Evolutionary conservation across 2,329 filamentous ascomycete species (phyloP).

Genomic region (Microcera coccophila): DNA sequence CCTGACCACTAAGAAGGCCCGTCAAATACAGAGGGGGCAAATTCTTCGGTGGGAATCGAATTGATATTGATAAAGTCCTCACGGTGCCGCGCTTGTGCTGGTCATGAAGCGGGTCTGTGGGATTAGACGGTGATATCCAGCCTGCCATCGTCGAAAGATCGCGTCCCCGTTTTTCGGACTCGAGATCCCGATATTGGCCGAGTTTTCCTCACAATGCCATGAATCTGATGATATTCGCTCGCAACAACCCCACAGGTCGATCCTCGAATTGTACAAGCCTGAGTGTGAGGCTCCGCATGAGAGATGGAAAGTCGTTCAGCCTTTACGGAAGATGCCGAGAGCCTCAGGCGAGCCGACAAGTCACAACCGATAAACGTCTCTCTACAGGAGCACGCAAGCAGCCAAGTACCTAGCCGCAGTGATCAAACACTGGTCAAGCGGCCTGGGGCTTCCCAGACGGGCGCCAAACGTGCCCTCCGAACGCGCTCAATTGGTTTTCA

Average conservation of each 20-base stretch:
- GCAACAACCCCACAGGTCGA: conserved; percentile 7
- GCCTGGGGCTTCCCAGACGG: too few relatives aligned
- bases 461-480: too few relatives aligned
- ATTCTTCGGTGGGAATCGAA: neutral
- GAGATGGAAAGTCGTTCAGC: conserved; percentile 4
- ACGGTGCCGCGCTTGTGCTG: neutral
- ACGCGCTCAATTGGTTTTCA: too few relatives aligned
- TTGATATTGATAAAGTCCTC: neutral
- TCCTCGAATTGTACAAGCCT: conserved; percentile 2
- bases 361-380: conserved; percentile 21
- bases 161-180: conserved; percentile 13
- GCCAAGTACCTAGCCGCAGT: too few relatives aligned
- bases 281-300: conserved; percentile 4
- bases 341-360: conserved; percentile 22
- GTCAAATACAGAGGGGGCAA: neutral
- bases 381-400: conserved; percentile 11
- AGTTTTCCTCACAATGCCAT: conserved; percentile 18
- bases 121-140: neutral
- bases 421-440: too few relatives aligned
- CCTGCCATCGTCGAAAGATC: conserved; percentile 4
- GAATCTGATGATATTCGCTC: conserved; percentile 6
- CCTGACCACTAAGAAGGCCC: neutral
- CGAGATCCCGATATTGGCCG: conserved; percentile 24
- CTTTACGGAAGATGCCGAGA: conserved; percentile 11
- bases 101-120: neutral